Base-by-base conservation (phyloP, 192 early-diverging fungal genomes). In the Coemansia sp. region DNA sequence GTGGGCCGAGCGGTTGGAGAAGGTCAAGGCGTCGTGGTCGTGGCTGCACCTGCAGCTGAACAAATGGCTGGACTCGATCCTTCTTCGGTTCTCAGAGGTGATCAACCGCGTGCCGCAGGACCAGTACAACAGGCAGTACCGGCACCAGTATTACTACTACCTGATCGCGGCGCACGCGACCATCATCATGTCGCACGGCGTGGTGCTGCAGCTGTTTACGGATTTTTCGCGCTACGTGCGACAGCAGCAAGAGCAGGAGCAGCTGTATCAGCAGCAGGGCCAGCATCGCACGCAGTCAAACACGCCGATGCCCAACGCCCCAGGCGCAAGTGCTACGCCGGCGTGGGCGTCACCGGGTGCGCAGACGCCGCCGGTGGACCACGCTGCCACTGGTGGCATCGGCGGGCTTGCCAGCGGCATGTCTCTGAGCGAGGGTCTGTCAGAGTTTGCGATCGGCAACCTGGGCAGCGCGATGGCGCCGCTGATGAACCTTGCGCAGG, bases 131-230 rank as follows among this genome's bases (percentile, higher is more conserved):
- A 66, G 79, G 16, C 73, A 71, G 67, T 82, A 82, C 49, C 66
- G 79, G 17, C 77, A 80, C 71, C 77, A 80, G 68, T 80, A 80
- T 58, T 82, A 82, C 64, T 82, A 82, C 56, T 82, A 82, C n/a
- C 48, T 82, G 34, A 72, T 82, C 56, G 79, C 79, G 2, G 79
- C 79, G n/a, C 79, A 82, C 36, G 68, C 79, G 3, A 67, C 79
- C 7, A 82, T 82, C 61, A 82, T 82, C 49, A 82, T 82, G 79
- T 72, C 79, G 31, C 79, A 82, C 20, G 73, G 73, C 36, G 79
- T 76, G 17, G 62, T 82, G 14, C 73, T 82, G 49, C 73, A 82
- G 70, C 70, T 82, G 56, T 70, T 61, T 38, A 55, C 67, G 4
- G 79, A 82, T 29, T 73, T 82, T 48, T 56, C 67, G 11, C 73